Conservation (phyloP, 2,329 filamentous ascomycete genomes). For the Periconia sp. region DNA sequence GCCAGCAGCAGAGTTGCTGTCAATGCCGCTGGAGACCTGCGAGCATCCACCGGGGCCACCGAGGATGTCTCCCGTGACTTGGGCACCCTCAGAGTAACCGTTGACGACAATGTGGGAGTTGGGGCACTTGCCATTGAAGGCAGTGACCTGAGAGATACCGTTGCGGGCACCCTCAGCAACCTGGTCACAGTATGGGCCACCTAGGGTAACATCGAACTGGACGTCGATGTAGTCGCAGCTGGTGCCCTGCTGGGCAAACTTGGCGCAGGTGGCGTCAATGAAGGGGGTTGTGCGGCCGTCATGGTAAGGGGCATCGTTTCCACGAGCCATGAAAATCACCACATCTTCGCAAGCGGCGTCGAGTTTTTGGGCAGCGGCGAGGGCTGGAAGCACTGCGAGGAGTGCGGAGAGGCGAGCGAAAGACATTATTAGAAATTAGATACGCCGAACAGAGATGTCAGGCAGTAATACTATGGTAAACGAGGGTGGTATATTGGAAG, state of each 20-base stretch:
- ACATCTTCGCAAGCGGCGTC: constrained; percentile 25
- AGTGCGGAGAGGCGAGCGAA: constrained; percentile 24
- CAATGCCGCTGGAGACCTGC: constrained; percentile 18
- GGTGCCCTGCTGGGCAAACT: constrained; percentile 20
- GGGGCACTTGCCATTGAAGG: constrained; percentile 58
- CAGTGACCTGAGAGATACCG: constrained; percentile 49
- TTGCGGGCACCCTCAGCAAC: constrained; percentile 21
- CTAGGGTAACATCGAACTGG: constrained; percentile 15
- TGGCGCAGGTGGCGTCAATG: constrained; percentile 22
- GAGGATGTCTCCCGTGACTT: constrained; percentile 61
- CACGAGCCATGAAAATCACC: constrained; percentile 26
- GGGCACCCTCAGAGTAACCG: constrained; percentile 61
- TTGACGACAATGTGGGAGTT: constrained; percentile 58
- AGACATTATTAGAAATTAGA: constrained; percentile 31
- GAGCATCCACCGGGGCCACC: constrained; percentile 47
- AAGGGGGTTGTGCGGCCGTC: constrained; percentile 24
- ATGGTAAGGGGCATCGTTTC: constrained; percentile 25
- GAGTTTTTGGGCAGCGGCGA: constrained; percentile 36
- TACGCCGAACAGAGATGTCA: constrained; percentile 14
- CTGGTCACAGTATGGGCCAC: constrained; percentile 20
- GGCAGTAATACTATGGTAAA: constrained; percentile 21
- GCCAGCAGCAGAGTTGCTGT: constrained; percentile 21
- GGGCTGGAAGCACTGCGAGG: constrained; percentile 23
- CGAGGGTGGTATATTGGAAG: background rate
- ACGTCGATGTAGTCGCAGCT: constrained; percentile 28